Conservation (phyloP, 2,329 filamentous ascomycete species). For the Arthrobotrys entomopaga region DNA sequence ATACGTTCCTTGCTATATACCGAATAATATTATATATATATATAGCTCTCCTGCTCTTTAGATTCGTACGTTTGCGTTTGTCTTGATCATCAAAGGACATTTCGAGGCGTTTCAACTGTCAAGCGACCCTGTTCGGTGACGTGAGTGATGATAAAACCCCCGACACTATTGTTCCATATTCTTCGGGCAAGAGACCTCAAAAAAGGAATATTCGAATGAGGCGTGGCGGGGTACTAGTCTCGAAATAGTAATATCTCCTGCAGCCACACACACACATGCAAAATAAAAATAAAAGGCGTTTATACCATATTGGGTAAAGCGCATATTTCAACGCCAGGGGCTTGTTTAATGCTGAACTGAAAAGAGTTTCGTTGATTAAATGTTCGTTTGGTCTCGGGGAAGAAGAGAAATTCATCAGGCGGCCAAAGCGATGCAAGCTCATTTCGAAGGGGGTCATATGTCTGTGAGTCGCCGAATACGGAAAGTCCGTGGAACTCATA, state of each 20-base stretch:
- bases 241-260: too few species aligned
- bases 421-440: constrained; percentile 1
- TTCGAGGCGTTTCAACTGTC: constrained; percentile 42
- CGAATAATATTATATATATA: too few species aligned
- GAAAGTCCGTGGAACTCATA: constrained; percentile 38
- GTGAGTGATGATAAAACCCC: too few species aligned
- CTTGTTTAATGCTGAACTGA: too few species aligned
- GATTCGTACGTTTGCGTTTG: too few species aligned
- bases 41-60: too few species aligned
- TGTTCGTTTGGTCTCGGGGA: constrained; percentile 12
- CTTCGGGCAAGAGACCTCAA: constrained; percentile 26
- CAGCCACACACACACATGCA: too few species aligned
- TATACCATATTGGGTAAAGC: constrained; percentile 33
- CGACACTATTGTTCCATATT: constrained; percentile 7
- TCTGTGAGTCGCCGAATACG: constrained; percentile 47
- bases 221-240: background rate
- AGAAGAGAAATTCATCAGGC: constrained; percentile 6
- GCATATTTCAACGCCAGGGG: background rate
- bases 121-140: constrained; percentile 1
- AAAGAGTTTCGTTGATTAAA: too few species aligned
- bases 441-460: constrained; percentile 1
- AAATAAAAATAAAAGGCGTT: constrained; percentile 12
- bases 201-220: constrained; percentile 44
- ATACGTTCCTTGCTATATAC: too few species aligned
- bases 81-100: too few species aligned